phyloP scores from a whole-genome alignment of 192 early-diverging fungal genomes.

The Cetraspora pellucida region DNA sequence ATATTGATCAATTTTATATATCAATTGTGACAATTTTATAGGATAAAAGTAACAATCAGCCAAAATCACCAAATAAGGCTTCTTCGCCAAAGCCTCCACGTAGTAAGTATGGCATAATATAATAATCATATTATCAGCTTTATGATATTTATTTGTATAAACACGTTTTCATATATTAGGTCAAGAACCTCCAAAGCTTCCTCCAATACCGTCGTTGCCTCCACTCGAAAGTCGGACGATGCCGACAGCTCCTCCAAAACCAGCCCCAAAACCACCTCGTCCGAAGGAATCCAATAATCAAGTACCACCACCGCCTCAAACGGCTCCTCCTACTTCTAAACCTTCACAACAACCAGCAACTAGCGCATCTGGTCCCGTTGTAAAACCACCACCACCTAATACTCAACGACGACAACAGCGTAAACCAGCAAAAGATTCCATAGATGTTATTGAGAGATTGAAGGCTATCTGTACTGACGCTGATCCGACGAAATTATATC shows the following conservation, averaged over 20 bases:
- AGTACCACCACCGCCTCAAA: conserved; percentile 35
- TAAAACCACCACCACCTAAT: conserved; percentile 38
- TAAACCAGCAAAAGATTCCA: conserved; percentile 59
- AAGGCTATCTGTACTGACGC: conserved; percentile 82
- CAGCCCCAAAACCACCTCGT: conserved; percentile 12
- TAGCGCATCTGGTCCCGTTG: conserved; percentile 40
- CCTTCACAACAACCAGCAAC: conserved; percentile 39
- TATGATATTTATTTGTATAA: background rate
- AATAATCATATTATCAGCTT: background rate
- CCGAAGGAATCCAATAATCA: conserved; percentile 14
- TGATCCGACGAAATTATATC: conserved; percentile 84
- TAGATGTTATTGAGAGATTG: conserved; percentile 83
- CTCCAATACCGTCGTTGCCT: conserved; percentile 26
- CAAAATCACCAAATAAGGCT: background rate
- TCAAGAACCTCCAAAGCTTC: conserved; percentile 26
- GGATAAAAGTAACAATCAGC: background rate
- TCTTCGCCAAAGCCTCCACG: conserved; percentile 5
- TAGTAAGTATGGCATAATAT: conserved; percentile 1
- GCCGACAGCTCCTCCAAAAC: conserved; percentile 27
- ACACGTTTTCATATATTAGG: background rate
- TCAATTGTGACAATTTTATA: background rate
- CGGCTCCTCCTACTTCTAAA: background rate
- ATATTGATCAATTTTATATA: background rate
- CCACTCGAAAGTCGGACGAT: conserved; percentile 20
- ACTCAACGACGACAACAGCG: conserved; percentile 57